Evolutionary conservation across 768 basidiomycete species (phyloP).

Genomic region (Suillus subluteus): DNA sequence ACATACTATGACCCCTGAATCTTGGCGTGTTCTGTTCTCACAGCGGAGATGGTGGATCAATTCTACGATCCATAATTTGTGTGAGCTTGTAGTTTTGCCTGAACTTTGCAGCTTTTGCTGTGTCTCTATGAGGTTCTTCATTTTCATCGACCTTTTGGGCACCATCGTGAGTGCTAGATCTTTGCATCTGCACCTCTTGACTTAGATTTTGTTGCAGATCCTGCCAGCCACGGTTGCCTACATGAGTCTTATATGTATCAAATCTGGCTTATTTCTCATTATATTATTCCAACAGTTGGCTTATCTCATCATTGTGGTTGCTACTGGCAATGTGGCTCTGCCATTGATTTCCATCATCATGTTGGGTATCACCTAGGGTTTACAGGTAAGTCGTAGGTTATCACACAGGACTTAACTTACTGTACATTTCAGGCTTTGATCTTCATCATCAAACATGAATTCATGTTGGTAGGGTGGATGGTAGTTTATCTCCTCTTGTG

Average conservation of each 20-base stretch:
- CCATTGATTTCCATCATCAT: constrained; percentile 89
- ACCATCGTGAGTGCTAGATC: constrained; percentile 67
- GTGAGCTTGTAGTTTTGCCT: constrained; percentile 84
- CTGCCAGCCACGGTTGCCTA: constrained; percentile 90
- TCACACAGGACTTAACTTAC: neutral
- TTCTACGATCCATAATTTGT: constrained; percentile 92
- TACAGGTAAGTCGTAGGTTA: constrained; percentile 59
- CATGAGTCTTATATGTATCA: constrained; percentile 49
- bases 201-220: constrained; percentile 49
- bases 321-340: constrained; percentile 68
- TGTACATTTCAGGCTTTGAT: constrained; percentile 65
- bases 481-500: constrained; percentile 91
- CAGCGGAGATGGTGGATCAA: constrained; percentile 98
- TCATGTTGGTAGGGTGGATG: constrained; percentile 98
- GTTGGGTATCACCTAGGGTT: constrained; percentile 89
- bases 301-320: constrained; percentile 84
- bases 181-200: constrained; percentile 2
- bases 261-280: constrained; percentile 13
- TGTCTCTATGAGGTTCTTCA: constrained; percentile 96
- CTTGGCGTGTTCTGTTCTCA: constrained; percentile 85
- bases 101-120: constrained; percentile 95
- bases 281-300: constrained; percentile 51
- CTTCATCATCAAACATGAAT: constrained; percentile 96
- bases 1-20: constrained; percentile 90
- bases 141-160: constrained; percentile 89